These are phyloP conservation scores for Camellia sinensis DNA, from an alignment of 148 eudicot genomes.

Conservation along the genomic window DNA sequence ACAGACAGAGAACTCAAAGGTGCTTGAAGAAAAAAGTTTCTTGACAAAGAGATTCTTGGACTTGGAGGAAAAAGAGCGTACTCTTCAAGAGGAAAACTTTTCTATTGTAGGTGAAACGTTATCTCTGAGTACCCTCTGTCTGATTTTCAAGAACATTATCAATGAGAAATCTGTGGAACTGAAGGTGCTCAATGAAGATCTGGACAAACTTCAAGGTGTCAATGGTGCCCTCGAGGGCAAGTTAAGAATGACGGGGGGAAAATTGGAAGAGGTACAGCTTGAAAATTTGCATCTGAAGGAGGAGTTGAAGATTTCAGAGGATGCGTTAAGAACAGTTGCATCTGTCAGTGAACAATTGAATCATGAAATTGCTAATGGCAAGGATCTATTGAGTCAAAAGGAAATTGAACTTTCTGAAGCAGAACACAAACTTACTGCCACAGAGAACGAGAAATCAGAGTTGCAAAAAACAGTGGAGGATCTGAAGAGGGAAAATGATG, in stretches of 20 bases:
- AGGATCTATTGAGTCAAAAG: constrained; percentile 45
- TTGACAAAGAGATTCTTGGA: constrained; percentile 40
- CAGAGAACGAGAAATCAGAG: constrained; percentile 35
- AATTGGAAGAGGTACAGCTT: constrained; percentile 44
- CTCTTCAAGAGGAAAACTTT: constrained; percentile 47
- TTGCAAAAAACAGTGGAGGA: constrained; percentile 46
- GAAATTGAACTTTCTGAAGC: constrained; percentile 51
- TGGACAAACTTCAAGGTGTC: constrained; percentile 44
- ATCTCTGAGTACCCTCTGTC: constrained; percentile 48
- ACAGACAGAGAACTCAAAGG: constrained; percentile 42
- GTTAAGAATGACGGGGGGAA: constrained; percentile 37
- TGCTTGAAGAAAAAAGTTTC: constrained; percentile 44
- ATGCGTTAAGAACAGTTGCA: constrained; percentile 39
- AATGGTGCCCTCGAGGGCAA: constrained; percentile 43
- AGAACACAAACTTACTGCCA: constrained; percentile 28
- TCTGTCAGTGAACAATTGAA: constrained; percentile 35
- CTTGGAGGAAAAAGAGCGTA: constrained; percentile 48
- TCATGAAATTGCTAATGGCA: constrained; percentile 37
- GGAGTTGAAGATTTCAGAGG: constrained; percentile 42
- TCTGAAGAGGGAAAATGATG: constrained; percentile 48
- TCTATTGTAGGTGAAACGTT: constrained; percentile 48
- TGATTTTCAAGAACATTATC: constrained; percentile 46
- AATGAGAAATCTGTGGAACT: constrained; percentile 54
- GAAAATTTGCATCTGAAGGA: constrained; percentile 52
- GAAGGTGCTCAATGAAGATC: constrained; percentile 33